A percentile compares a stretch with the other conserved stretches of the same genome.
phyloP scores from a whole-genome alignment of 352 stramenopile genomes.

The Blastocystis sp. region DNA sequence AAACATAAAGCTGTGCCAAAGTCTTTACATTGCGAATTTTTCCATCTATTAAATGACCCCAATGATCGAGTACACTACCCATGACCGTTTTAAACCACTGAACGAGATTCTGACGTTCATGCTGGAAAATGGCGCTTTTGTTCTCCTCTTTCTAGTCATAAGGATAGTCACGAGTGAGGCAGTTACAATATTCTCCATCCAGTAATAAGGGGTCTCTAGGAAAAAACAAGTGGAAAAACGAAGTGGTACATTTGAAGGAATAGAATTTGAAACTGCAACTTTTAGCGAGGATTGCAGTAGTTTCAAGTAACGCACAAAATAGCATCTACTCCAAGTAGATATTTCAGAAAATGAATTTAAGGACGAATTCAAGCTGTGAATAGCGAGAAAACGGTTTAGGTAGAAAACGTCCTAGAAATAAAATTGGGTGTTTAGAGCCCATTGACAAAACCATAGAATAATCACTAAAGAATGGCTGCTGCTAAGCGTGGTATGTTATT shows the following conservation, averaged over 20 bases:
- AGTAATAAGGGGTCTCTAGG: background rate
- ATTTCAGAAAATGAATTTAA: too few relatives aligned
- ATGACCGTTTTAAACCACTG: slow-evolving; percentile 54
- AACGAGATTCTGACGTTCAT: background rate
- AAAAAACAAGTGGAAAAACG: background rate
- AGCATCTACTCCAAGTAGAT: too few relatives aligned
- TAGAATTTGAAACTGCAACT: background rate
- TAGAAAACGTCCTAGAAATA: background rate
- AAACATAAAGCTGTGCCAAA: slow-evolving; percentile 31
- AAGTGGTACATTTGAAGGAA: background rate
- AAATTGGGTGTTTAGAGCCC: background rate
- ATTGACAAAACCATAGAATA: background rate
- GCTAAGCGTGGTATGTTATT: slow-evolving; percentile 50
- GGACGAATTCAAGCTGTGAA: background rate
- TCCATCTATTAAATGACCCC: background rate
- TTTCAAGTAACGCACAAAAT: background rate
- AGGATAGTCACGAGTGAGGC: background rate
- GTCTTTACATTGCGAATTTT: slow-evolving; percentile 53
- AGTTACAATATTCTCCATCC: background rate
- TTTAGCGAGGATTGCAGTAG: background rate
- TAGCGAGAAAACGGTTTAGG: background rate
- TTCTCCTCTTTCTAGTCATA: slow-evolving; percentile 25
- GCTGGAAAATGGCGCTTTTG: slow-evolving; percentile 42
- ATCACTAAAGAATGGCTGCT: slow-evolving; percentile 61
- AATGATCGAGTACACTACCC: background rate